These are phyloP conservation scores for Narthecium ossifragum DNA, from an alignment of 106 monocot species.

Conservation along the genomic window DNA sequence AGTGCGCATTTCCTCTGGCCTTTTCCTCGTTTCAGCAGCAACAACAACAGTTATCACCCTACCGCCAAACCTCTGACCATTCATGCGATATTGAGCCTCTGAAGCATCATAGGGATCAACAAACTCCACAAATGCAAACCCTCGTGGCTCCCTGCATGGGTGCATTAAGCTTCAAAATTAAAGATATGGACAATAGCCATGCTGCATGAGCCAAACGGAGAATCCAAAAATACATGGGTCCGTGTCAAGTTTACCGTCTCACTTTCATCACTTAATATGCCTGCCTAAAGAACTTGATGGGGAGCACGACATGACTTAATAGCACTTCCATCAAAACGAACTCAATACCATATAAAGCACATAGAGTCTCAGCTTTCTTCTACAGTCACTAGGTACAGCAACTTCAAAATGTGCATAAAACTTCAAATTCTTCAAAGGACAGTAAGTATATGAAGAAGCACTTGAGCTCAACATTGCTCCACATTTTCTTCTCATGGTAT, in stretches of 20 bases:
- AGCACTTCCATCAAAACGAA: slow-evolving; percentile 31
- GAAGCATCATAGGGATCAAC: slow-evolving; percentile 80
- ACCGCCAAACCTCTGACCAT: slow-evolving; percentile 60
- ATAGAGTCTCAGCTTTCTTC: slow-evolving; percentile 37
- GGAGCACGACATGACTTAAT: slow-evolving; percentile 29
- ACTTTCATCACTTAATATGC: slow-evolving; percentile 26
- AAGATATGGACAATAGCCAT: background rate
- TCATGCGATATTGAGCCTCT: slow-evolving; percentile 93
- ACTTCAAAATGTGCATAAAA: slow-evolving; percentile 32
- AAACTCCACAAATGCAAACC: slow-evolving; percentile 92
- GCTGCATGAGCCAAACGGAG: background rate
- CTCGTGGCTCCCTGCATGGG: slow-evolving; percentile 70
- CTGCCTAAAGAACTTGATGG: slow-evolving; percentile 37
- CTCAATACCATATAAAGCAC: slow-evolving; percentile 23
- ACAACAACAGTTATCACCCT: slow-evolving; percentile 62
- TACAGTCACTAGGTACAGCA: slow-evolving; percentile 30
- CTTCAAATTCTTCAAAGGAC: slow-evolving; percentile 55
- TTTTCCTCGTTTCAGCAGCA: slow-evolving; percentile 63
- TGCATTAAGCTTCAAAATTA: background rate
- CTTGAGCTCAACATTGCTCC: slow-evolving; percentile 43
- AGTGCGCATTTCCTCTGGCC: slow-evolving; percentile 66
- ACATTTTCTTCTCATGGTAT: slow-evolving; percentile 48
- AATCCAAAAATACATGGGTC: slow-evolving; percentile 14
- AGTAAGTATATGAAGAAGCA: slow-evolving; percentile 21
- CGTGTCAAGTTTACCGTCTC: slow-evolving; percentile 33